Base-by-base conservation (phyloP, 306 rosid genomes). In the Begonia loranthoides region DNA sequence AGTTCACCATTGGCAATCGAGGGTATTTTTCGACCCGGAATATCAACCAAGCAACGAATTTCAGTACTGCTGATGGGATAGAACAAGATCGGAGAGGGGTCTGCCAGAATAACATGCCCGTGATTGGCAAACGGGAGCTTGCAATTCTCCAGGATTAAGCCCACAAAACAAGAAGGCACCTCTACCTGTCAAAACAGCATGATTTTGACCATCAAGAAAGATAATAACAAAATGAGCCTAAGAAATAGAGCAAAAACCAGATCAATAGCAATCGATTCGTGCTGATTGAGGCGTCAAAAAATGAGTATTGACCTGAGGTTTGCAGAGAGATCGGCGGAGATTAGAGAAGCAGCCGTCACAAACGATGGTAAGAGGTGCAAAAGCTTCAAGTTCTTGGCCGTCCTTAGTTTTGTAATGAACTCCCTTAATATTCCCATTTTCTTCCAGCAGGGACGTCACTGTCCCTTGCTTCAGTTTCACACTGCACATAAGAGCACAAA, bases 41-140 rank as follows among this genome's bases (percentile, higher is more conserved):
- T n/a, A 43, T 43, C 47, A 9, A 43, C 47, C 47, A 43, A 43
- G 47, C 51, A 47, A 16, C 51, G 51, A 4, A 47, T 47, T 15
- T 47, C 51, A 13, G 16, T 47, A 15, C 51, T 13, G 9, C 51
- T 47, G 19, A 47, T 47, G 9, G 51, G 51, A 15, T 47, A 47
- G 19, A 47, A 47, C 17, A 47, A 47, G 51, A 47, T 47, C 8
- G 51, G 51, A 9, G 51, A 47, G 0, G 51, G 51, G 14, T 47
- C 51, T 47, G 51, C 22, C 8, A 47, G 51, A 47, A 47, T 16
- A 15, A 47, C 51, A 47, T 47, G 51, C 19, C 51, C 51, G 10
- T 47, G 22, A 47, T 47, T 47, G 2, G 15, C 19, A 47, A 47
- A 47, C 4, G 51, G 51, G 16, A 47, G 51, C 17, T 47, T 9